A percentile compares a stretch with the other conserved stretches of the same genome.
phyloP scores from a whole-genome alignment of 164 flowering plant species.

The Vitis vinifera region DNA sequence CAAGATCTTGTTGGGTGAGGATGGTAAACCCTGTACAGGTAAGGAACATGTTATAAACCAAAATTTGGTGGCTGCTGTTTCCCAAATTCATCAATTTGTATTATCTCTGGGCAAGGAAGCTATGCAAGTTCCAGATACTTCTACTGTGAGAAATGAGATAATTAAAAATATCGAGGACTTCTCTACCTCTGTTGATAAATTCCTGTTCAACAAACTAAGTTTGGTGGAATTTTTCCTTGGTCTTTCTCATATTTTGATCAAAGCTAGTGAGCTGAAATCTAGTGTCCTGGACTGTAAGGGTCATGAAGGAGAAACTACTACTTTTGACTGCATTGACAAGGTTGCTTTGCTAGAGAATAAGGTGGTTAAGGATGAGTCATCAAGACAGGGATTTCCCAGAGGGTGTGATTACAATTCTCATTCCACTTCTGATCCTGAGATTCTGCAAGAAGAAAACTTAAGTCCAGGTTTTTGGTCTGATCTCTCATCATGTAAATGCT shows the following conservation, averaged over 20 bases:
- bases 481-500: constrained; percentile 34
- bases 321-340: constrained; percentile 82
- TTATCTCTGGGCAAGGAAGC: constrained; percentile 69
- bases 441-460: constrained; percentile 56
- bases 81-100: constrained; percentile 71
- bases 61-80: constrained; percentile 54
- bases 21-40: constrained; percentile 17
- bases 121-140: constrained; percentile 32
- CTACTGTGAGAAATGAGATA: constrained; percentile 40
- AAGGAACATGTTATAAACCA: constrained; percentile 14
- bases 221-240: constrained; percentile 58
- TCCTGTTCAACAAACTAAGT: constrained; percentile 29
- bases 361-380: constrained; percentile 36
- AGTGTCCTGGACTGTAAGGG: constrained; percentile 48
- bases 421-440: constrained; percentile 59
- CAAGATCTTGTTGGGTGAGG: constrained; percentile 26
- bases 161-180: constrained; percentile 50
- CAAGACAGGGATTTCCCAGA: constrained; percentile 49
- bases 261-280: constrained; percentile 56
- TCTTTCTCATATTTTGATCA: constrained; percentile 63
- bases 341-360: constrained; percentile 78
- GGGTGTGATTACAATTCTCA: constrained; percentile 51
- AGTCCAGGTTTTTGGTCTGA: constrained; percentile 45
- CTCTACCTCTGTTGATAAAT: constrained; percentile 46
- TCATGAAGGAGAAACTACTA: constrained; percentile 48